Evolutionary conservation across 306 rosid genomes (phyloP).

Genomic region (Trichosanthes cucumerina): DNA sequence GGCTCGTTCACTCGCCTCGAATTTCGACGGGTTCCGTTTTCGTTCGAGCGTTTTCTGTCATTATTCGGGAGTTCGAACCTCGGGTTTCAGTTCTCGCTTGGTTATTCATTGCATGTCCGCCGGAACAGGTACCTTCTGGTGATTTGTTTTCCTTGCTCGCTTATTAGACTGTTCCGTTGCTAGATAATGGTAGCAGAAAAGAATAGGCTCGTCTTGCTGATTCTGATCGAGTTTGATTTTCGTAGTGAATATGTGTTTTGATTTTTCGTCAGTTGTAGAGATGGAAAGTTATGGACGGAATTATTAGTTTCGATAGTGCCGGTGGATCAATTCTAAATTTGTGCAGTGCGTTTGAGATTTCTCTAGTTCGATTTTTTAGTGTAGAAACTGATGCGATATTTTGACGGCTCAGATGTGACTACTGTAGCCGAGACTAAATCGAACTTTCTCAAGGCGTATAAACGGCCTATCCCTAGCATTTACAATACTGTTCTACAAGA

Average conservation of each 20-base stretch:
- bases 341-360: background rate
- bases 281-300: background rate
- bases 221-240: background rate
- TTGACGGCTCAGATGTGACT: conserved; percentile 47
- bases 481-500: conserved; percentile 86
- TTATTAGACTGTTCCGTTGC: background rate
- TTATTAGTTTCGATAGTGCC: background rate
- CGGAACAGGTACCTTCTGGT: conserved; percentile 31
- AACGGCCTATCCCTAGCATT: conserved; percentile 83
- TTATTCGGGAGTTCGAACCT: conserved; percentile 21
- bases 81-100: conserved; percentile 34
- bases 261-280: background rate
- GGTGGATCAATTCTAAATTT: background rate
- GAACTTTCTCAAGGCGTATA: conserved; percentile 77
- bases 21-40: conserved; percentile 27
- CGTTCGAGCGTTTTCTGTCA: conserved; percentile 29
- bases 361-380: background rate
- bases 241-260: background rate
- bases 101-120: conserved; percentile 58
- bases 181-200: background rate
- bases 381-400: background rate
- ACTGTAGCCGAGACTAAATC: conserved; percentile 82
- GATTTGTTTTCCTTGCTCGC: background rate
- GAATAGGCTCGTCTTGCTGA: background rate
- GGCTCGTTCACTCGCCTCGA: conserved; percentile 36